A percentile compares a stretch with the other conserved stretches of the same genome.
phyloP scores from a whole-genome alignment of 768 basidiomycete species.

The Hygrocybe coccinea region DNA sequence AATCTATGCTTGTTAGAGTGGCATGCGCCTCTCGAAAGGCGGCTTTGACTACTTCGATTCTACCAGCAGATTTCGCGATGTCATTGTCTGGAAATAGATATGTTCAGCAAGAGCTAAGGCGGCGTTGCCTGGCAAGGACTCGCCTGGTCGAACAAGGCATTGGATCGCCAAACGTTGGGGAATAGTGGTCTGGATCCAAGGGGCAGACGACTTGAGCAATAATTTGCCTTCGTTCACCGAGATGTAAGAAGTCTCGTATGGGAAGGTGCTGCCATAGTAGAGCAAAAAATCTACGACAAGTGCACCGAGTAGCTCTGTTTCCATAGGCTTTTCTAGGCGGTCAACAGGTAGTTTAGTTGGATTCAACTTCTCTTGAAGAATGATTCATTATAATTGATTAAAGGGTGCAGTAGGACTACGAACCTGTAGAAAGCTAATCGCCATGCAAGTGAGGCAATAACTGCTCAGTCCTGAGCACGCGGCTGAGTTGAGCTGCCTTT shows the following conservation, averaged over 20 bases:
- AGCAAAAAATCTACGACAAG: slow-evolving; percentile 62
- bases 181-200: slow-evolving; percentile 26
- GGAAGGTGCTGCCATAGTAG: slow-evolving; percentile 52
- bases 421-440: slow-evolving; percentile 67
- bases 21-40: slow-evolving; percentile 34
- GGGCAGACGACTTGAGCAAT: slow-evolving; percentile 31
- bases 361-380: slow-evolving; percentile 38
- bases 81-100: slow-evolving; percentile 32
- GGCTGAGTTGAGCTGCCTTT: slow-evolving; percentile 58
- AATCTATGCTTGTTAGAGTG: slow-evolving; percentile 14
- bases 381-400: neutral
- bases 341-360: slow-evolving; percentile 49
- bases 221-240: slow-evolving; percentile 33
- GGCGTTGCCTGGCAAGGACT: slow-evolving; percentile 2
- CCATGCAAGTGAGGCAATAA: slow-evolving; percentile 60
- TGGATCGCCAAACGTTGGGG: slow-evolving; percentile 35
- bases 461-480: slow-evolving; percentile 59
- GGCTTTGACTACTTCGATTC: slow-evolving; percentile 27
- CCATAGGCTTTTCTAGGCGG: slow-evolving; percentile 41
- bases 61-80: slow-evolving; percentile 32
- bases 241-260: slow-evolving; percentile 38
- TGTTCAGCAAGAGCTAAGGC: neutral
- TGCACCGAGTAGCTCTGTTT: slow-evolving; percentile 50
- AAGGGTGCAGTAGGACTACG: slow-evolving; percentile 13
- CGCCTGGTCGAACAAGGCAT: slow-evolving; percentile 41